Evolutionary conservation across 805 yeast genomes (phyloP).

Genomic region (Deakozyma indianensis): DNA sequence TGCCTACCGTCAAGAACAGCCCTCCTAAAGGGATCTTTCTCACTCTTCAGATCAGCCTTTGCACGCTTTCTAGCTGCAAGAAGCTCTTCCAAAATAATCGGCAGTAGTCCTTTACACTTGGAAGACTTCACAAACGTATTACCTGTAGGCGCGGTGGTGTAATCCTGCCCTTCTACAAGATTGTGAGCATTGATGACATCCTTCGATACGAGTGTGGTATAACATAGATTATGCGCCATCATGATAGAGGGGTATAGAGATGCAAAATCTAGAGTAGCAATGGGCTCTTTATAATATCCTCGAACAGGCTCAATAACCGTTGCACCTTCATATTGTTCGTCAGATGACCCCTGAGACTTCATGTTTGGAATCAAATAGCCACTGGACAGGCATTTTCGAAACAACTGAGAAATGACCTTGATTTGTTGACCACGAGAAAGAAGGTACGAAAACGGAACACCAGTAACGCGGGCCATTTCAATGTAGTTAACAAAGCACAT

Average conservation of each 20-base stretch:
- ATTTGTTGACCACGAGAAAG: slow-evolving; percentile 93
- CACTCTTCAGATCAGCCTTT: slow-evolving; percentile 76
- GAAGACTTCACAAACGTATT: slow-evolving; percentile 69
- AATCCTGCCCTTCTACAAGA: slow-evolving; percentile 60
- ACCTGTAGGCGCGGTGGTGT: slow-evolving; percentile 78
- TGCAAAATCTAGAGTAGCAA: slow-evolving; percentile 95
- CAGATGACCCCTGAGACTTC: slow-evolving; percentile 60
- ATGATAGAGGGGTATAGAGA: slow-evolving; percentile 94
- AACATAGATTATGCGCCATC: slow-evolving; percentile 98
- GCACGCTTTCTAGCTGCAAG: slow-evolving; percentile 88
- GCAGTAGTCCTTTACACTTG: slow-evolving; percentile 71
- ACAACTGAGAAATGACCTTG: slow-evolving; percentile 89
- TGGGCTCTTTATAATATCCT: slow-evolving; percentile 94
- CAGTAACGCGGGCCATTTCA: slow-evolving; percentile 99
- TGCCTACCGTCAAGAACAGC: slow-evolving; percentile 96
- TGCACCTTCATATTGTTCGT: slow-evolving; percentile 96
- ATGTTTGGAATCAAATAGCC: slow-evolving; percentile 85
- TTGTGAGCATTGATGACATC: slow-evolving; percentile 51
- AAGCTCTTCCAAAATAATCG: slow-evolving; percentile 81
- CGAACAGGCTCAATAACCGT: slow-evolving; percentile 94
- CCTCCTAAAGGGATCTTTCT: slow-evolving; percentile 84
- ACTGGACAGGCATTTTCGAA: slow-evolving; percentile 78
- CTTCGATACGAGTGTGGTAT: slow-evolving; percentile 70
- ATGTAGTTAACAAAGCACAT: slow-evolving; percentile 96
- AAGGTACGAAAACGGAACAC: slow-evolving; percentile 88